Evolutionary conservation across 2,329 filamentous ascomycete species (phyloP).

Genomic region (Hortaea werneckii): DNA sequence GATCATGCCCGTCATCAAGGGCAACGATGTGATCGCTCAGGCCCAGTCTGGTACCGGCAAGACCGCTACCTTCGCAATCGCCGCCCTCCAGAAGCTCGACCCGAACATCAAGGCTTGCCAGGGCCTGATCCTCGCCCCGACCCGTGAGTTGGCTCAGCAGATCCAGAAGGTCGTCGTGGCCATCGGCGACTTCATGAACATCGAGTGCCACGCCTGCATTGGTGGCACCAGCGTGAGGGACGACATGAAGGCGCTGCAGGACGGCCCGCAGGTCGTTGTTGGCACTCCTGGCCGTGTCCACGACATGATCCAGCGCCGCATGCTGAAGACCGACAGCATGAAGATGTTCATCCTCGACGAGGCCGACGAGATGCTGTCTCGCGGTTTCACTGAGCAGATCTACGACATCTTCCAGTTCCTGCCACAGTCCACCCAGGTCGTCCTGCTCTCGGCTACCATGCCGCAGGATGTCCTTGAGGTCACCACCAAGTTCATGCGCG

Average conservation of each 20-base stretch:
- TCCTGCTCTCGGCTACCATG: slow-evolving; percentile 96
- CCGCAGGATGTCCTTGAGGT: slow-evolving; percentile 98
- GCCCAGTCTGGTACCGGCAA: slow-evolving; percentile 99
- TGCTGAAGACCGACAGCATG: slow-evolving; percentile 94
- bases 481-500: slow-evolving; percentile 99
- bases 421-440: slow-evolving; percentile 95
- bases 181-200: slow-evolving; percentile 98
- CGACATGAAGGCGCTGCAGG: slow-evolving; percentile 94
- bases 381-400: slow-evolving; percentile 99
- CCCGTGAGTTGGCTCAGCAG: slow-evolving; percentile 96
- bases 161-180: slow-evolving; percentile 99
- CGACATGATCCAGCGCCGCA: slow-evolving; percentile 98
- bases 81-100: slow-evolving; percentile 97
- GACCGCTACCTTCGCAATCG: slow-evolving; percentile 99
- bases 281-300: slow-evolving; percentile 97
- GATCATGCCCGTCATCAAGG: slow-evolving; percentile 99
- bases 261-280: slow-evolving; percentile 93
- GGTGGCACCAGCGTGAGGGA: slow-evolving; percentile 96
- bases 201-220: slow-evolving; percentile 98
- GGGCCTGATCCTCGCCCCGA: slow-evolving; percentile 94
- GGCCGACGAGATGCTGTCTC: slow-evolving; percentile 98
- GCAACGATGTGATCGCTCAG: slow-evolving; percentile 98
- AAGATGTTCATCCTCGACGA: slow-evolving; percentile 99
- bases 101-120: slow-evolving; percentile 90
- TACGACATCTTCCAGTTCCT: slow-evolving; percentile 99